Evolutionary conservation across 1,139 yeast genomes (phyloP).

Genomic region (Blastobotrys apis): DNA sequence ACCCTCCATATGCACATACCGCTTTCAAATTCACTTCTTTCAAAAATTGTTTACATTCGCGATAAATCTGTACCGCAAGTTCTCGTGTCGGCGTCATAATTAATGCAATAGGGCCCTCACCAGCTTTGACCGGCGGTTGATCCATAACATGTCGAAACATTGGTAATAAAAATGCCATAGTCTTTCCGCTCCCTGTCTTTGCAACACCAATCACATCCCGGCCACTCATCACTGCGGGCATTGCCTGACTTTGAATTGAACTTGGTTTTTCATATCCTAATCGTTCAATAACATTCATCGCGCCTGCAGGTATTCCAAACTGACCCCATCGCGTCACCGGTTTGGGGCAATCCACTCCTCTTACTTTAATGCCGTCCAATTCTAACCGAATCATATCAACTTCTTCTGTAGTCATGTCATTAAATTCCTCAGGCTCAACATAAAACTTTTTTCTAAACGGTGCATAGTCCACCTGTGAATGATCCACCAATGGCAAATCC

Average conservation of each 20-base stretch:
- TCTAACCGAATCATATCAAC: constrained; percentile 50
- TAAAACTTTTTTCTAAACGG: constrained; percentile 64
- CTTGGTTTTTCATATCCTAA: constrained; percentile 64
- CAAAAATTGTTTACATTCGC: constrained; percentile 60
- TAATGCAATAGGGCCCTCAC: constrained; percentile 75
- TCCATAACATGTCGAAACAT: constrained; percentile 77
- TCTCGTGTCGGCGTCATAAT: constrained; percentile 92
- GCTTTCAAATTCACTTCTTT: constrained; percentile 49
- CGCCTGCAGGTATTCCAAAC: constrained; percentile 63
- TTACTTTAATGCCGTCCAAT: constrained; percentile 59
- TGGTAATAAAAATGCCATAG: constrained; percentile 82
- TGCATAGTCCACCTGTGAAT: constrained; percentile 45
- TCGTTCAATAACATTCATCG: constrained; percentile 50
- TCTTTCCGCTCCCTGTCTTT: constrained; percentile 95
- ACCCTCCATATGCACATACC: constrained; percentile 92
- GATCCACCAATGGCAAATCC: constrained; percentile 44
- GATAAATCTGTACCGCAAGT: constrained; percentile 76
- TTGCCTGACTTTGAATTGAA: constrained; percentile 85
- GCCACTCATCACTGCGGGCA: constrained; percentile 89
- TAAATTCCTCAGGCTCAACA: constrained; percentile 55
- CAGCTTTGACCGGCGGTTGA: constrained; percentile 51
- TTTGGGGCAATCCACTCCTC: constrained; percentile 55
- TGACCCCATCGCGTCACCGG: constrained; percentile 82
- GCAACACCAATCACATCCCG: constrained; percentile 91
- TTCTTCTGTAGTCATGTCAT: constrained; percentile 46